Conservation (phyloP, 164 flowering plant genomes). For the Macadamia integrifolia region DNA sequence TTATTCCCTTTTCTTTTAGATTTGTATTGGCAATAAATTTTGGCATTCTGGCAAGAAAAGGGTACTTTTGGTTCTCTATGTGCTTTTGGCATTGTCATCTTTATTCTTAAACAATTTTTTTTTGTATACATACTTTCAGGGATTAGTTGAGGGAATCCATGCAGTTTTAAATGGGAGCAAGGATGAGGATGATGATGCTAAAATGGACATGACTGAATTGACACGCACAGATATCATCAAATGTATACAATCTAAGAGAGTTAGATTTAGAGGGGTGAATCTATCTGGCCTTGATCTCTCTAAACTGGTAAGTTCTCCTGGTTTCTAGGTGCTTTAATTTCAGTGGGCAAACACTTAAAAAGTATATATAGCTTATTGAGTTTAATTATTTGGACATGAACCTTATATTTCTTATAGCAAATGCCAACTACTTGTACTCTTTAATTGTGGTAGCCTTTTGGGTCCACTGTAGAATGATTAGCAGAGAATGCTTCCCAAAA, state of each 20-base stretch:
- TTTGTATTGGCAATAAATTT: too few relatives aligned
- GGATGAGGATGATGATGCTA: conserved; percentile 48
- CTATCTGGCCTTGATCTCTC: conserved; percentile 94
- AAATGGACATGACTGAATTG: conserved; percentile 39
- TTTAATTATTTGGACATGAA: not conserved
- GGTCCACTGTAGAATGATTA: not conserved
- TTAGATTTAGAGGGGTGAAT: conserved; percentile 81
- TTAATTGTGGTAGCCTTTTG: not conserved
- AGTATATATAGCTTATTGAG: not conserved
- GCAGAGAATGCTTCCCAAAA: not conserved
- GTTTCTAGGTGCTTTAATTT: not conserved
- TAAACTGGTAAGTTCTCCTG: conserved; percentile 53
- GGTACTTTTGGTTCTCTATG: not conserved
- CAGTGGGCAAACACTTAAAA: not conserved
- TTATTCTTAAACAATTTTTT: not conserved
- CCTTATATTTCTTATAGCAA: not conserved
- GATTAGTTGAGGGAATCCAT: conserved; percentile 58
- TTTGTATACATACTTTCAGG: conserved; percentile 34
- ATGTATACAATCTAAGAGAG: conserved; percentile 85
- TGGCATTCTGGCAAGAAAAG: not conserved
- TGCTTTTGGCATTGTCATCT: not conserved
- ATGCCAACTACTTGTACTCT: not conserved
- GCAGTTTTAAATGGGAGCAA: conserved; percentile 38
- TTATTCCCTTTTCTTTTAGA: too few relatives aligned
- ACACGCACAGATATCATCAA: conserved; percentile 88